phyloP scores from a whole-genome alignment of 768 basidiomycete genomes.

The Kwoniella sp. region DNA sequence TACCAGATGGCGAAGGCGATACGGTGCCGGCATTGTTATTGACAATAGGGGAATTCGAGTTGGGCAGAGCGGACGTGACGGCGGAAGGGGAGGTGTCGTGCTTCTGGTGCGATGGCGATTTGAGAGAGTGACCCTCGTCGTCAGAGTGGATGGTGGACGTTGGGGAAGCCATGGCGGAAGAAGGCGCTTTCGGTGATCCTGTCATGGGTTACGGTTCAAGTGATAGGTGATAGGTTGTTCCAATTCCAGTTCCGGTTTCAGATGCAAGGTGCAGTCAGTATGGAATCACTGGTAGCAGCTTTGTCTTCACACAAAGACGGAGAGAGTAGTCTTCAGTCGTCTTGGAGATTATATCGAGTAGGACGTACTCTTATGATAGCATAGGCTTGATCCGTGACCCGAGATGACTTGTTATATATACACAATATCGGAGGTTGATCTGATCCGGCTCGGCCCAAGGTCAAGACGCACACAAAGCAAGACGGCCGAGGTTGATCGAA shows the following conservation, averaged over 20 bases:
- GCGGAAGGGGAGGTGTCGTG: neutral
- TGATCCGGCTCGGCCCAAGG: neutral
- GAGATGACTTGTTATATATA: neutral
- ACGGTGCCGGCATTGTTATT: neutral
- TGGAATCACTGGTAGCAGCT: too few species aligned
- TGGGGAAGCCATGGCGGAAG: constrained; percentile 21
- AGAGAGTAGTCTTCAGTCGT: too few species aligned
- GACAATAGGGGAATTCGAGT: neutral
- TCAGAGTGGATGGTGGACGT: constrained; percentile 21
- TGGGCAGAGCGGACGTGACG: constrained; percentile 4
- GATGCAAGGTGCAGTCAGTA: neutral
- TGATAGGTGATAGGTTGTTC: neutral
- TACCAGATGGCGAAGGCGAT: neutral
- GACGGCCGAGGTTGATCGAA: neutral
- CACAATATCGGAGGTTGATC: neutral
- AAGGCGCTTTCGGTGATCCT: neutral
- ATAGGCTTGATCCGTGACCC: too few species aligned
- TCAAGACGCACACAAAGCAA: neutral
- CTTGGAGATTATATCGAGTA: too few species aligned
- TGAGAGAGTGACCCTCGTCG: constrained; percentile 8
- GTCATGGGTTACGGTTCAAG: neutral
- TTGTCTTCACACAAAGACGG: too few species aligned
- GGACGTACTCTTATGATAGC: too few species aligned
- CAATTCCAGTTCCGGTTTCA: too few species aligned
- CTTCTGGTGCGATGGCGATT: neutral